phyloP scores from a whole-genome alignment of 495 filamentous ascomycete species.

The Penicillium desertorum region DNA sequence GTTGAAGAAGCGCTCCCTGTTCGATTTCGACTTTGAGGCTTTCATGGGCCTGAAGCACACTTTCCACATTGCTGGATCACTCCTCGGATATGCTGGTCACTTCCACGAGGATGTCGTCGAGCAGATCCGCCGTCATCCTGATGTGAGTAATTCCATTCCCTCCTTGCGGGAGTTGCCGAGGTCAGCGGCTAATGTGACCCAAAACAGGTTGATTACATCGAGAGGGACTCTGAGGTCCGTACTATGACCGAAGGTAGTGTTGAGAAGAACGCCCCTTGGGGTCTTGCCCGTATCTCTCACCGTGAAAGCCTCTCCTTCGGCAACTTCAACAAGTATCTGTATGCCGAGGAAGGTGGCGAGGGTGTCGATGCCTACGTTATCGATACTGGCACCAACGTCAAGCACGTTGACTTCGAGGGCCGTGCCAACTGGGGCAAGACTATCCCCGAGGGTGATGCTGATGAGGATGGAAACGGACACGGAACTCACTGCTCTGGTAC shows the following conservation, averaged over 20 bases:
- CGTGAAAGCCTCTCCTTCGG: conserved; percentile 81
- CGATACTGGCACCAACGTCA: conserved; percentile 91
- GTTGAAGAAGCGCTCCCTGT: conserved; percentile 85
- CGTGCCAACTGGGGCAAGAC: conserved; percentile 97
- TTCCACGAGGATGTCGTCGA: conserved; percentile 93
- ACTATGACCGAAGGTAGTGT: conserved; percentile 56
- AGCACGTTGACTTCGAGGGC: conserved; percentile 96
- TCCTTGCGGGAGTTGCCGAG: conserved; percentile 7
- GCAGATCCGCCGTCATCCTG: conserved; percentile 90
- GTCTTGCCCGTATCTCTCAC: conserved; percentile 96
- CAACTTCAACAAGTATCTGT: conserved; percentile 97
- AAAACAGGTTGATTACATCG: conserved; percentile 87
- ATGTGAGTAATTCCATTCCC: conserved; percentile 66
- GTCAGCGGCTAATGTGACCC: conserved; percentile 17
- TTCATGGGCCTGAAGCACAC: conserved; percentile 92
- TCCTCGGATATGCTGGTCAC: conserved; percentile 92
- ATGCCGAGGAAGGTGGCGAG: conserved; percentile 85
- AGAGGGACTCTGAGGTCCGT: conserved; percentile 89
- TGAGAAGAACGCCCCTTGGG: conserved; percentile 96
- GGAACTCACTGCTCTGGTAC: conserved; percentile 99
- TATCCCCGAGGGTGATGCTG: conserved; percentile 77
- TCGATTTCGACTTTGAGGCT: conserved; percentile 65
- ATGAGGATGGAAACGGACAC: conserved; percentile 96
- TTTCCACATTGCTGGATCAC: conserved; percentile 78
- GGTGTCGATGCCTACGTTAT: conserved; percentile 99